These are phyloP conservation scores for Lichtheimia corymbifera DNA, from an alignment of 371 early-diverging fungal species.

Conservation along the genomic window DNA sequence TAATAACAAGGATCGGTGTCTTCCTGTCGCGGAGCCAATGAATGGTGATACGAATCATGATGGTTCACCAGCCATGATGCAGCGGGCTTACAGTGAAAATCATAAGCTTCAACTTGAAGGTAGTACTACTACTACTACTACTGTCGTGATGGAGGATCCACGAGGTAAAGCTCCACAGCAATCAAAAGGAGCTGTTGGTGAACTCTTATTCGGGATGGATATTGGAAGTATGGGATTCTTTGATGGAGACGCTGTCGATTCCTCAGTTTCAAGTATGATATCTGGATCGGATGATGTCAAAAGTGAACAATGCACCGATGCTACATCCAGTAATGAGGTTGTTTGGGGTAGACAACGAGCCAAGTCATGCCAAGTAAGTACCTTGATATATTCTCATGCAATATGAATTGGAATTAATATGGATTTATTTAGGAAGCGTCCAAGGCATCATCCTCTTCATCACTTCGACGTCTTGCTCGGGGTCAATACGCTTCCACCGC, in stretches of 20 bases:
- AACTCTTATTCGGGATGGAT: constrained; percentile 35
- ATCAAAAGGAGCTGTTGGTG: constrained; percentile 21
- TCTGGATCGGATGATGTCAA: constrained; percentile 23
- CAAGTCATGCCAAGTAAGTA: constrained; percentile 35
- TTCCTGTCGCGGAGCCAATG: too few species aligned
- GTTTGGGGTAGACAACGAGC: constrained; percentile 31
- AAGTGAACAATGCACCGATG: constrained; percentile 23
- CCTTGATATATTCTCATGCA: too few species aligned
- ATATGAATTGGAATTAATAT: too few species aligned
- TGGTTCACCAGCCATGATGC: background rate
- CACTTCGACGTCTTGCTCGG: constrained; percentile 30
- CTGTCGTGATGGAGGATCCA: too few species aligned
- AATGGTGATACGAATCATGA: background rate
- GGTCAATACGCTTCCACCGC: constrained; percentile 18
- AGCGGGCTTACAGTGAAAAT: too few species aligned
- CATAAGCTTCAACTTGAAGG: too few species aligned
- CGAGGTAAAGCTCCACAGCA: too few species aligned
- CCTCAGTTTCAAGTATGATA: constrained; percentile 17
- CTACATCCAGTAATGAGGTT: constrained; percentile 10
- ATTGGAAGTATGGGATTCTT: constrained; percentile 24
- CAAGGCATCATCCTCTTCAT: constrained; percentile 18
- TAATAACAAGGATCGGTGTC: background rate
- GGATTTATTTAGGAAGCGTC: background rate
- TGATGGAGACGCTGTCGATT: constrained; percentile 17
- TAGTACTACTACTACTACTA: too few species aligned